These are phyloP conservation scores for Phaseolus coccineus DNA, from an alignment of 331 rosid species.

Conservation along the genomic window DNA sequence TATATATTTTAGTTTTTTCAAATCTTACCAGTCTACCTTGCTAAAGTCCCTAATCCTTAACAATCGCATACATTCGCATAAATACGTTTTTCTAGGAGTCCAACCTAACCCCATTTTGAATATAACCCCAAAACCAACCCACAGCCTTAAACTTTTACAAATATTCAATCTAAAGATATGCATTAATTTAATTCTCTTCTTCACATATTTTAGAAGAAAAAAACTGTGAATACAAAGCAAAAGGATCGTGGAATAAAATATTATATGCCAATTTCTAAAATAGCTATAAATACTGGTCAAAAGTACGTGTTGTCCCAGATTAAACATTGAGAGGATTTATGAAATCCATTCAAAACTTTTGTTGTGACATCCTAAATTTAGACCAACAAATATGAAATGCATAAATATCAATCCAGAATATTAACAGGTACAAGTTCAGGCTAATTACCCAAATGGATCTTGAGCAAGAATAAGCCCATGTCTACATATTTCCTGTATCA, in stretches of 20 bases:
- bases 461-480: conserved; percentile 17
- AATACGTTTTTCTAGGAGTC: too few species aligned
- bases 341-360: background rate
- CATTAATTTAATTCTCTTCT: background rate
- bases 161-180: background rate
- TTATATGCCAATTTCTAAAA: background rate
- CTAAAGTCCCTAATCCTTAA: background rate
- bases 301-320: background rate
- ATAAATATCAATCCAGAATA: background rate
- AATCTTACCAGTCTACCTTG: background rate
- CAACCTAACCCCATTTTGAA: too few species aligned
- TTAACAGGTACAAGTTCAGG: background rate
- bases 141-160: background rate
- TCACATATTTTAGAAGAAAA: background rate
- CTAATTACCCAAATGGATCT: conserved; percentile 13
- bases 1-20: background rate
- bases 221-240: background rate
- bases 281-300: background rate
- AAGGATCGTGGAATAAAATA: background rate
- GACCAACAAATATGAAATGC: conserved; percentile 14
- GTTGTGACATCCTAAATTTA: background rate
- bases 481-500: conserved; percentile 10
- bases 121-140: background rate
- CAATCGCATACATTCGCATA: background rate
- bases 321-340: background rate